Evolutionary conservation across 768 basidiomycete genomes (phyloP), one percentile per base, ranked within the genome.

Genomic region (Pulveroboletus sp.): DNA sequence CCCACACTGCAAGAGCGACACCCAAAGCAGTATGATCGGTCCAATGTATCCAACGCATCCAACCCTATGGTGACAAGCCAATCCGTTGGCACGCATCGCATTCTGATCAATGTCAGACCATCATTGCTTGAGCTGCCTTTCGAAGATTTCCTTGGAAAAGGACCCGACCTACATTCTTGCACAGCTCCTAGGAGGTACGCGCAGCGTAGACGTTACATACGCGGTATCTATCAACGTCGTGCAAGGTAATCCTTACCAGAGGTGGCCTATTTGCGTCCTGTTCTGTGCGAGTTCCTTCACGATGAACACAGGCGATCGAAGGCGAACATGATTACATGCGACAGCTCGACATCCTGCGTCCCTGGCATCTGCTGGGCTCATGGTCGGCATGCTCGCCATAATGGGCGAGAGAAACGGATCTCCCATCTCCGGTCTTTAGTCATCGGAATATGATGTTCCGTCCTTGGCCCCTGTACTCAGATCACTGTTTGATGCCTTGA

Each of bases 71-170:
- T 21, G 21, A 21, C 21, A 4, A 21, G 4, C 4, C 21, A 2
- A 21, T 21, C 21, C 21, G 21, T 4, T 4, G 21, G 4, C 21
- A 21, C 21, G 21, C 21, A 21, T 21, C 21, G 21, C 21, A 21
- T 21, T 43, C 30, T 28, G 11, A 8, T 35, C 21, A 30, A 14
- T 13, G 6, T 33, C 21, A 82, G 80, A 70, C 88, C 28, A 89
- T 88, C 5, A 61, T 89, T 37, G 74, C 79, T 13, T 63, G 86
- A 24, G 83, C 83, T 10, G 68, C 77, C 1, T 85, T 81, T 66
- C 78, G 86, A 54, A 79, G 77, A 24, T 88, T 89, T n/a, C n/a
- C n/a, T n/a, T n/a, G n/a, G n/a, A n/a, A n/a, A n/a, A n/a, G n/a
- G n/a, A n/a, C n/a, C n/a, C n/a, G n/a, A n/a, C n/a, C n/a, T n/a